phyloP scores from a whole-genome alignment of 2,329 filamentous ascomycete species.

The Arthrobotrys entomopaga region DNA sequence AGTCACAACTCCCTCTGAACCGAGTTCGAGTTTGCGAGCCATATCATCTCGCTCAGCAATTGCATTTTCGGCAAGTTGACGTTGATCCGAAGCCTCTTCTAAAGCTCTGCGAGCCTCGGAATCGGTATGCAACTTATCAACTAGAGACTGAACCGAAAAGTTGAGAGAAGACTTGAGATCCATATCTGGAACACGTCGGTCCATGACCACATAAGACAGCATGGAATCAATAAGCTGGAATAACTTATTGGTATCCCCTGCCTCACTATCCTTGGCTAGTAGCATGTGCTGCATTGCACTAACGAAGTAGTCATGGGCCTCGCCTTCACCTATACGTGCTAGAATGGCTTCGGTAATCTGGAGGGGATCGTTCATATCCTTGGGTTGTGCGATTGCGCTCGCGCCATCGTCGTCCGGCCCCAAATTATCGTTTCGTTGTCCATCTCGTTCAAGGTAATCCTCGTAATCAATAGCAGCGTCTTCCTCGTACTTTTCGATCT shows the following conservation, averaged over 20 bases:
- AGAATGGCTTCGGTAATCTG: slow-evolving; percentile 96
- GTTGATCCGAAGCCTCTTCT: slow-evolving; percentile 88
- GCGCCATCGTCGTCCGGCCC: slow-evolving; percentile 75
- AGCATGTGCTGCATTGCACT: slow-evolving; percentile 95
- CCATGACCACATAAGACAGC: slow-evolving; percentile 99
- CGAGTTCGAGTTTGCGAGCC: slow-evolving; percentile 85
- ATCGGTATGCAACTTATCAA: slow-evolving; percentile 96
- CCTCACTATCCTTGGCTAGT: slow-evolving; percentile 88
- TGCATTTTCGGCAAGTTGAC: slow-evolving; percentile 92
- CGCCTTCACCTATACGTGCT: slow-evolving; percentile 80
- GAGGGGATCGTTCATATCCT: slow-evolving; percentile 89
- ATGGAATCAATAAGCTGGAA: slow-evolving; percentile 99
- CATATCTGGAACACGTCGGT: slow-evolving; percentile 92
- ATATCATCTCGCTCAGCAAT: slow-evolving; percentile 97
- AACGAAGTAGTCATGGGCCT: slow-evolving; percentile 93
- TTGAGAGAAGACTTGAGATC: slow-evolving; percentile 97
- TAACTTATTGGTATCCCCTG: slow-evolving; percentile 90
- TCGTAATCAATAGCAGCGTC: slow-evolving; percentile 99
- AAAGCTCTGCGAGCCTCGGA: slow-evolving; percentile 90
- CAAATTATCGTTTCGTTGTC: slow-evolving; percentile 20
- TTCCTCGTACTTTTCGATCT: slow-evolving; percentile 89
- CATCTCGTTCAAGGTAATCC: slow-evolving; percentile 91
- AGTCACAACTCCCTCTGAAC: slow-evolving; percentile 89
- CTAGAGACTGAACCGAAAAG: slow-evolving; percentile 92
- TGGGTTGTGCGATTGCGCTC: slow-evolving; percentile 71